Percentiles rank a stretch among this genome's conserved stretches.
phyloP scores from a whole-genome alignment of 2,329 filamentous ascomycete genomes.

The Aschersonia sp. region DNA sequence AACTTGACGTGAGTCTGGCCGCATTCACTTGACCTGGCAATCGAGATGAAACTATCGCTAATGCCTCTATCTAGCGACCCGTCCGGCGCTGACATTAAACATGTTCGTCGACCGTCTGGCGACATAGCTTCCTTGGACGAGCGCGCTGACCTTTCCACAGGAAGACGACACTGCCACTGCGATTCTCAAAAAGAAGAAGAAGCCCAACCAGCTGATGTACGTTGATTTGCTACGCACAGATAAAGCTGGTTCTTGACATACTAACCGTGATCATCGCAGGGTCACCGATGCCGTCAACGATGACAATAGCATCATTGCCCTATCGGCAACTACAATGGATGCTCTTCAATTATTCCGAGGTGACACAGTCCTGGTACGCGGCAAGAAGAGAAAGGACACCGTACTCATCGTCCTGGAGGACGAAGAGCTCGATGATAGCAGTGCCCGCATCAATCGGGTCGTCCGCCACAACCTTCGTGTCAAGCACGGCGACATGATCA shows the following conservation, averaged over 20 bases:
- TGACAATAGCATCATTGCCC: slow-evolving; percentile 98
- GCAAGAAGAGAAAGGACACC: slow-evolving; percentile 99
- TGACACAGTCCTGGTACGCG: slow-evolving; percentile 93
- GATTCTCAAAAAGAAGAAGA: slow-evolving; percentile 99
- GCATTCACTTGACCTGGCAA: too few relatives aligned
- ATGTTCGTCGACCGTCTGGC: slow-evolving; percentile 40
- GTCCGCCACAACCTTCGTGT: slow-evolving; percentile 96
- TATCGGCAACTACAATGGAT: slow-evolving; percentile 99
- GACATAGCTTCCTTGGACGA: slow-evolving; percentile 5
- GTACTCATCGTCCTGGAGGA: slow-evolving; percentile 95
- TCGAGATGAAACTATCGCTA: slow-evolving; percentile 22
- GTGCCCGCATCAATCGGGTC: slow-evolving; percentile 93
- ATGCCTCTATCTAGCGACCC: slow-evolving; percentile 49
- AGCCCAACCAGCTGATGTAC: slow-evolving; percentile 97
- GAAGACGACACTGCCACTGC: slow-evolving; percentile 87
- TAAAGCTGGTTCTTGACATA: not conserved
- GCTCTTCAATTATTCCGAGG: slow-evolving; percentile 95
- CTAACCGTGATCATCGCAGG: slow-evolving; percentile 29
- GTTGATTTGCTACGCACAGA: slow-evolving; percentile 14
- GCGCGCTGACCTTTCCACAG: slow-evolving; percentile 27
- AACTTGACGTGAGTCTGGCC: slow-evolving; percentile 54
- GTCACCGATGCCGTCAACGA: slow-evolving; percentile 98
- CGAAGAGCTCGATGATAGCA: slow-evolving; percentile 95
- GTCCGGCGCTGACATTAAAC: slow-evolving; percentile 76
- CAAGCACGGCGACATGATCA: slow-evolving; percentile 96